Evolutionary conservation across 768 basidiomycete species (phyloP), one percentile per base, ranked within the genome.

Genomic region (Agaricus sinodeliciosus): DNA sequence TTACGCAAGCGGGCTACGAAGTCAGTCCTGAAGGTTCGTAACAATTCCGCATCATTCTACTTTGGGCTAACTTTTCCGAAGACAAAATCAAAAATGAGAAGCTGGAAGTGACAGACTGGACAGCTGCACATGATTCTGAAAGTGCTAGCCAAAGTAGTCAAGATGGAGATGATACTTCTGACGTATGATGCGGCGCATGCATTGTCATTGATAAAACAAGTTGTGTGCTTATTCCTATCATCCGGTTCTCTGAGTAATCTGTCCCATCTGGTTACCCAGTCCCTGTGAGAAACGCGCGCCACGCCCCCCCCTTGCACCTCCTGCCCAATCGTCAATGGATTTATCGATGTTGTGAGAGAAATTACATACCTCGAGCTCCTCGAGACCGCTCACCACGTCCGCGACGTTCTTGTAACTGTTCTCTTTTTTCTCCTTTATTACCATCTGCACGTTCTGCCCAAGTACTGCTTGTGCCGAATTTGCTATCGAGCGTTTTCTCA

Each of bases 401-500:
- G 53, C 85, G 74, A 48, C 88, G 80, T 62, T 90, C 88, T 63
- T 85, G 84, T 9, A 82, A 73, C 63, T 89, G 87, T 60, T 91
- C 89, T 12, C 84, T 82, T 67, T 90, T 90, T 60, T 88, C 87
- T 22, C 83, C 84, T 63, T 90, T 87, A 19, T 65, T 72, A 13
- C 84, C 84, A 57, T 88, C 87, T 27, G 72, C 76, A 39, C 86
- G 72, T 41, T 89, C 87, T 40, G 73, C 72, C 85, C 86, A 87
- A 7, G 74, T 77, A 35, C 73, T 67, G 35, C 72, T 68, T 4
- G 79, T 79, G 47, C 92, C 91, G 59, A 94, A 80, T 66, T 93
- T 94, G 58, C 76, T 63, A 65, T 96, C 94, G 43, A 96, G 70
- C 1, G 80, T 73, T 73, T 94, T 95, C 69, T 97, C 94, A 62